These are phyloP conservation scores for Fistulifera solaris DNA, from an alignment of 108 stramenopile species.

Conservation along the genomic window DNA sequence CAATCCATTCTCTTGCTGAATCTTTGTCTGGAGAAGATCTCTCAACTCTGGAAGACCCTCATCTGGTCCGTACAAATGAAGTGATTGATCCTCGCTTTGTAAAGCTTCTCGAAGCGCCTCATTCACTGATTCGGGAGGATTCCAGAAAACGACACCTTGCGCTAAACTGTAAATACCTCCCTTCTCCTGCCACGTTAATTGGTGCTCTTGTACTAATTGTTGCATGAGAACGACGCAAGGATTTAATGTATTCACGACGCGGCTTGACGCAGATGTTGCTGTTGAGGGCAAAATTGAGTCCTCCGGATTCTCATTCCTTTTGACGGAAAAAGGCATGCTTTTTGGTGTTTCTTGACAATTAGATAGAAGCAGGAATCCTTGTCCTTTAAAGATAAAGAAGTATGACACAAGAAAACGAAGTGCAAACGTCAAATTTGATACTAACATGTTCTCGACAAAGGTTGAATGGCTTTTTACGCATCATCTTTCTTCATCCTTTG, in stretches of 20 bases:
- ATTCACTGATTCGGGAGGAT: constrained; percentile 39
- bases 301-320: no score
- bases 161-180: constrained; percentile 73
- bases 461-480: no score
- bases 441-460: no score
- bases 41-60: constrained; percentile 63
- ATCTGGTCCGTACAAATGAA: constrained; percentile 76
- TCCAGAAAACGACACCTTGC: constrained; percentile 82
- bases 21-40: constrained; percentile 34
- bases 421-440: no score
- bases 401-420: no score
- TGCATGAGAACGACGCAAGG: constrained; percentile 83
- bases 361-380: no score
- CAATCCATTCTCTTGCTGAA: constrained; percentile 55
- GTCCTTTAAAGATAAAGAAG: no score
- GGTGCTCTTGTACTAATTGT: constrained; percentile 48
- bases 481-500: no score
- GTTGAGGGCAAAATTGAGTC: no score
- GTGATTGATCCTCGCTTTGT: constrained; percentile 7
- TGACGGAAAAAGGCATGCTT: no score
- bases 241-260: constrained; percentile 41
- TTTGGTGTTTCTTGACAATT: no score
- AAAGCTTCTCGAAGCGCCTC: constrained; percentile 26
- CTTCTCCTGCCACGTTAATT: constrained; percentile 44
- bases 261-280: background rate